Conservation (phyloP, 2,329 filamentous ascomycete genomes). For the Lojkania enalia region DNA sequence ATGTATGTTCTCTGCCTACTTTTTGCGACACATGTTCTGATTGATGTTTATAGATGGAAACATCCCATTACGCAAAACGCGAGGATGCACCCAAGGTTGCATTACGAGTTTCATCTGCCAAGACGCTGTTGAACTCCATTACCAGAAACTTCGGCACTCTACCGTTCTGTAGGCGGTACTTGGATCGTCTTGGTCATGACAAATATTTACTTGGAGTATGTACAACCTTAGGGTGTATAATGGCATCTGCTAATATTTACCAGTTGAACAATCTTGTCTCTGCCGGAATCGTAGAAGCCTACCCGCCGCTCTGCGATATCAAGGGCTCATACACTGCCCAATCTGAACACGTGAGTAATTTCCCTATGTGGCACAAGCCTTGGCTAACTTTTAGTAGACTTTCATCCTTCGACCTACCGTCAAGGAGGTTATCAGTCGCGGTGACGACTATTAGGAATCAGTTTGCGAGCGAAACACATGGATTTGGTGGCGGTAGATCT, state of each 20-base stretch:
- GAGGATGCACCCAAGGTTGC: conserved; percentile 74
- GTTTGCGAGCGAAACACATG: no score
- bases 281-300: conserved; percentile 83
- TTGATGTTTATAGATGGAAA: conserved; percentile 63
- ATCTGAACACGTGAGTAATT: conserved; percentile 80
- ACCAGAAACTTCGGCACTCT: conserved; percentile 96
- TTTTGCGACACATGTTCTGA: conserved; percentile 4
- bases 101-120: conserved; percentile 78
- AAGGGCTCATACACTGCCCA: conserved; percentile 95
- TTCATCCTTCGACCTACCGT: conserved; percentile 53
- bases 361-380: not conserved
- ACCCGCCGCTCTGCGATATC: conserved; percentile 85
- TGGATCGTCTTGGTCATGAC: conserved; percentile 90
- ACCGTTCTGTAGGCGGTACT: conserved; percentile 86
- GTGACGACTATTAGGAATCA: conserved; percentile 84
- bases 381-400: conserved; percentile 31
- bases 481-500: no score
- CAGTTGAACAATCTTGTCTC: conserved; percentile 85
- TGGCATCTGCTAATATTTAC: conserved; percentile 1
- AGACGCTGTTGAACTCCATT: conserved; percentile 82
- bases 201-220: conserved; percentile 87
- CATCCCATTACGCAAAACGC: conserved; percentile 82
- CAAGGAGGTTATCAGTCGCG: conserved; percentile 85
- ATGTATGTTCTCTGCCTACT: conserved; percentile 55
- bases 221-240: not conserved